These are phyloP conservation scores for Mesembryanthemum crystallinum DNA, from an alignment of 148 eudicot species.

Conservation along the genomic window DNA sequence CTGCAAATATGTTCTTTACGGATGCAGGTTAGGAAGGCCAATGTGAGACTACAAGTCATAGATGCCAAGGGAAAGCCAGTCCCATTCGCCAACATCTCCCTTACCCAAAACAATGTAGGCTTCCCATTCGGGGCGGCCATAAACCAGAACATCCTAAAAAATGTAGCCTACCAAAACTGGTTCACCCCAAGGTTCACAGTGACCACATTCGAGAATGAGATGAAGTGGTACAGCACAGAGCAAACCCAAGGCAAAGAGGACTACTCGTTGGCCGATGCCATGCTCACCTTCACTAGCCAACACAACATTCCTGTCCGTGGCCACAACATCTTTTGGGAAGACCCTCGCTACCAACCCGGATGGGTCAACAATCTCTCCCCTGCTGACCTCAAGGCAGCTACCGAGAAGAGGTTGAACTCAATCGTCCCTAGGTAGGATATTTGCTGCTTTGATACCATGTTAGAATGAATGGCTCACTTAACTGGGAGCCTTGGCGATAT, in stretches of 20 bases:
- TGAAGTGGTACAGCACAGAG: slow-evolving; percentile 57
- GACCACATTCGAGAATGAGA: slow-evolving; percentile 55
- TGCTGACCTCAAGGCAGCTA: slow-evolving; percentile 18
- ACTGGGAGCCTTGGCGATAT: too few relatives aligned
- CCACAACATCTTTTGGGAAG: slow-evolving; percentile 64
- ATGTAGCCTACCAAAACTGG: slow-evolving; percentile 55
- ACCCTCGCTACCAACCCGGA: slow-evolving; percentile 27
- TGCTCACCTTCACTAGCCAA: slow-evolving; percentile 33
- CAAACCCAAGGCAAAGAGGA: slow-evolving; percentile 29
- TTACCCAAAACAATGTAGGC: slow-evolving; percentile 16
- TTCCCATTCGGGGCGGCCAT: slow-evolving; percentile 62
- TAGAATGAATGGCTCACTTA: too few relatives aligned
- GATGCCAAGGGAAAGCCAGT: slow-evolving; percentile 39
- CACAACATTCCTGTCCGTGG: slow-evolving; percentile 44
- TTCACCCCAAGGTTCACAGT: slow-evolving; percentile 35
- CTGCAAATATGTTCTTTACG: not conserved
- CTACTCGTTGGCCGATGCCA: slow-evolving; percentile 44
- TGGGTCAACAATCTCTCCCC: slow-evolving; percentile 38
- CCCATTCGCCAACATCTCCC: slow-evolving; percentile 31
- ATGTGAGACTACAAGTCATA: slow-evolving; percentile 37
- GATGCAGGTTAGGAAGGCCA: slow-evolving; percentile 45
- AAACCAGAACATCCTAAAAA: slow-evolving; percentile 43
- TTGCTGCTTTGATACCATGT: too few relatives aligned
- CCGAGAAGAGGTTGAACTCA: slow-evolving; percentile 30
- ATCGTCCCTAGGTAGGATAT: slow-evolving; percentile 30